phyloP scores from a whole-genome alignment of 768 basidiomycete species.

The Termitomyces sp. region DNA sequence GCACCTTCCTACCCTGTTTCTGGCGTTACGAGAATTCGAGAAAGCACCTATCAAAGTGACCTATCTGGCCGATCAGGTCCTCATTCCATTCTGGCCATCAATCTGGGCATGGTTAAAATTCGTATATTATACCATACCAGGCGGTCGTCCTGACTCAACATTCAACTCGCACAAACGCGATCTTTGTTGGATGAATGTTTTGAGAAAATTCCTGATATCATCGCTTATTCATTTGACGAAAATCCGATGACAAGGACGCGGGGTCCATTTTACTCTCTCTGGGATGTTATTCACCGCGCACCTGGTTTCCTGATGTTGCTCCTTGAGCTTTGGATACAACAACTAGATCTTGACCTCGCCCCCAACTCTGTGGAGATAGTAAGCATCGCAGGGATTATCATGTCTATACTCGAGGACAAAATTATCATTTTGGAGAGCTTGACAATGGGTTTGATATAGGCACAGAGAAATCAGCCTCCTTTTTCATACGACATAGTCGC shows the following conservation, averaged over 20 bases:
- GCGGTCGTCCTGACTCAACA: not conserved
- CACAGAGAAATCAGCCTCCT: not conserved
- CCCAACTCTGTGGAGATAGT: not conserved
- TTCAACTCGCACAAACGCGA: not conserved
- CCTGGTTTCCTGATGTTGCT: not conserved
- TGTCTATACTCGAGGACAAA: not conserved
- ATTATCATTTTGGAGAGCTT: not conserved
- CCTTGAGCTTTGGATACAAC: not conserved
- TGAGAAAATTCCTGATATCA: not conserved
- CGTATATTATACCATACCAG: not conserved
- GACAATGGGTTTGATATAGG: not conserved
- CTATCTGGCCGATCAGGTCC: not conserved
- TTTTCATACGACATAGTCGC: not conserved
- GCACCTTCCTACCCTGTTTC: not conserved
- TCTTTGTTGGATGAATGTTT: not conserved
- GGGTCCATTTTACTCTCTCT: not conserved
- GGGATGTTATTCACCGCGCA: not conserved
- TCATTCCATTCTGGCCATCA: not conserved
- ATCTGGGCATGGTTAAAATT: not conserved
- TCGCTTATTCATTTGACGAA: not conserved
- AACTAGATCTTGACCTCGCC: not conserved
- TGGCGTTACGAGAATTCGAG: not conserved
- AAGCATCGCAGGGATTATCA: not conserved
- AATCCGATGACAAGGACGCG: not conserved
- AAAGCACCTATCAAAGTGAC: not conserved